Evolutionary conservation across 1,284 basidiomycete genomes (phyloP), one percentile per base, ranked within the genome.

Genomic region (Polyporus tsugae): DNA sequence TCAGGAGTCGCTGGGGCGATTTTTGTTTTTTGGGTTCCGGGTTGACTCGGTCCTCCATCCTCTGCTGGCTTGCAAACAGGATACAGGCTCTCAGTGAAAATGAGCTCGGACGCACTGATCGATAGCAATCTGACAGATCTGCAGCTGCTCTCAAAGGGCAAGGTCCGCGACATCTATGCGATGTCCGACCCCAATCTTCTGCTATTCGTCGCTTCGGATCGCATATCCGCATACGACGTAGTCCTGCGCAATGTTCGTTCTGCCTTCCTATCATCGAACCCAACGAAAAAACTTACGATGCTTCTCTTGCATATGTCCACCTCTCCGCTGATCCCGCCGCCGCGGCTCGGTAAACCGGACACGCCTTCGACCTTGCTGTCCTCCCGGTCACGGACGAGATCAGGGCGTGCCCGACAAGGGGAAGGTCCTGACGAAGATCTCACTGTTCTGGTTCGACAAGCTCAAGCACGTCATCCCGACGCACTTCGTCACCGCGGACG

Each of bases 211-310:
- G 96, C 97, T 6, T 94, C 95, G 17, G 98, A 99, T 82, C 87
- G 98, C 70, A 98, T 99, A 78, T 97, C 95, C 25, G 97, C 97
- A 0, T 99, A 96, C 82, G 97, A 99, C 85, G 94, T 99, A 71
- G 92, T 98, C 78, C 87, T 98, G 76, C 89, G 91, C 79, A 95
- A 96, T 80, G 96, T 97, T 77, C 77, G 92, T 85, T 60, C 55
- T 19, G 36, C 64, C 57, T 63, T 55, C 52, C 46, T 60, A 63
- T 62, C 60, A 13, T 52, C 62, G 6, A 39, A 41, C 13, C 58
- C 6, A 2, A 25, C 38, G 7, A 13, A 35, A 35, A 19, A 41
- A 19, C 59, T 33, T 10, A 36, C 60, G 29, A 29, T 63, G 19
- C 29, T 33, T 41, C 49, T 19, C 22, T 35, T 33, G 13, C 38